These are phyloP conservation scores for Umbellularia californica DNA, from an alignment of 164 flowering plant species.

Conservation along the genomic window DNA sequence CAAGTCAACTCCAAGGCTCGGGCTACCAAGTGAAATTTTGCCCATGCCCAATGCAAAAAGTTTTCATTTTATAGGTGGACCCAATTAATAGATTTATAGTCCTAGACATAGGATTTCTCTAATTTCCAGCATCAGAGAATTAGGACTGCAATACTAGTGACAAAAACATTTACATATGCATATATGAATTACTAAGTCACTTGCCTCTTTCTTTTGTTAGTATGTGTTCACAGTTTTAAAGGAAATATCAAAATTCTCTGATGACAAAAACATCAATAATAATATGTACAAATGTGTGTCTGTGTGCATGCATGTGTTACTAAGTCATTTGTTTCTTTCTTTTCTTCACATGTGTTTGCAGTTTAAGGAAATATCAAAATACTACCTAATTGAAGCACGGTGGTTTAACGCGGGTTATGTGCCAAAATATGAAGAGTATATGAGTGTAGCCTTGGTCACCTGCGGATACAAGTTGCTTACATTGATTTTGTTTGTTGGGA, in stretches of 20 bases:
- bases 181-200: not conserved
- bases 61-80: no score
- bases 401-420: conserved; percentile 24
- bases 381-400: conserved; percentile 24
- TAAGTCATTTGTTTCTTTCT: not conserved
- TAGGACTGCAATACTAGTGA: not conserved
- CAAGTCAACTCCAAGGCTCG: no score
- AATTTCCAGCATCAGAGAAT: not conserved
- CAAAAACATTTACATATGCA: not conserved
- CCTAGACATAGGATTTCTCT: no score
- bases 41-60: no score
- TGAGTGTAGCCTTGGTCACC: conserved; percentile 6
- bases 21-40: no score
- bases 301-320: no score
- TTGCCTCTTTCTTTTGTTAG: not conserved
- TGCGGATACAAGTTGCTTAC: conserved; percentile 11
- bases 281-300: not conserved
- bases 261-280: not conserved
- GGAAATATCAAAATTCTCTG: not conserved
- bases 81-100: no score
- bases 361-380: not conserved
- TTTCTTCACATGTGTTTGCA: not conserved
- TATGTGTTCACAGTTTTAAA: not conserved
- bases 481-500: conserved; percentile 13
- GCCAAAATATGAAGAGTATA: conserved; percentile 37